These are phyloP conservation scores for barley (Hordeum vulgare) DNA, from an alignment of 176 grass and related monocot species.

Conservation along the genomic window MorexV3_pseudomolecules_assembly NC_058518.1:70484529-70485028, in stretches of 20 bases:
- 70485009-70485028: too few species aligned
- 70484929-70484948: not conserved
- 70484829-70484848: not conserved
- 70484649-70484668: not conserved
- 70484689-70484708: not conserved
- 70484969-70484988: not conserved
- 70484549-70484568: slow-evolving; percentile 60
- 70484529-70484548: slow-evolving; percentile 86
- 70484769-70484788: not conserved
- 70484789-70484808: not conserved
- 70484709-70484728: not conserved
- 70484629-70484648: not conserved
- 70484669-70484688: not conserved
- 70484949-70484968: not conserved
- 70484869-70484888: not conserved
- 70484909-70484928: not conserved
- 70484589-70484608: not conserved
- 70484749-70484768: not conserved
- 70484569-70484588: slow-evolving; percentile 27
- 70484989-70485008: too few species aligned
- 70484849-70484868: not conserved
- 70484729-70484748: not conserved
- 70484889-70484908: not conserved
- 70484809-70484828: not conserved
- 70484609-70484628: not conserved